Percentiles rank a stretch among this genome's conserved stretches.
phyloP scores from a whole-genome alignment of 805 yeast species.

The Candida chauliodis region DNA sequence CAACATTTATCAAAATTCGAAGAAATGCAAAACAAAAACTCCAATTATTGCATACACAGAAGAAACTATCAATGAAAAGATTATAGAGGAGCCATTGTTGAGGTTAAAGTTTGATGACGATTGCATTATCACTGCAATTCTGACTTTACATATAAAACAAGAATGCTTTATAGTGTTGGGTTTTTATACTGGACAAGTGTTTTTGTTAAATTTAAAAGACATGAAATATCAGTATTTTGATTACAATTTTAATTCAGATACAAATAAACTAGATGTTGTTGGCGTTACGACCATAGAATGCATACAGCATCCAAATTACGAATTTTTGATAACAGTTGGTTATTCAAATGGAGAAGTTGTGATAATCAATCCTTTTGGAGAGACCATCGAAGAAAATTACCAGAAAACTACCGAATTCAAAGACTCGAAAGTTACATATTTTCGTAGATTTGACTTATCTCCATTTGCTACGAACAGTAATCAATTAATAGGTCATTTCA shows the following conservation, averaged over 20 bases:
- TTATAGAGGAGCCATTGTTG: constrained; percentile 44
- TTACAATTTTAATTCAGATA: constrained; percentile 32
- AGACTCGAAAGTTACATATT: constrained; percentile 34
- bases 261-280: constrained; percentile 7
- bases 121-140: constrained; percentile 39
- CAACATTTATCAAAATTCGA: constrained; percentile 21
- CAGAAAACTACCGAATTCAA: constrained; percentile 17
- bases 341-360: constrained; percentile 61
- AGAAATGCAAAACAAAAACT: constrained; percentile 8
- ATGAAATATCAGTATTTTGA: constrained; percentile 41
- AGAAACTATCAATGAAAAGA: constrained; percentile 11
- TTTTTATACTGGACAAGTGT: constrained; percentile 61
- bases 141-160: constrained; percentile 23
- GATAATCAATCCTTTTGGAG: constrained; percentile 38
- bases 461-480: constrained; percentile 14
- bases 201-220: constrained; percentile 55
- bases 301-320: constrained; percentile 31
- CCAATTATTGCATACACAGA: constrained; percentile 4
- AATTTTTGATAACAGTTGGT: constrained; percentile 52
- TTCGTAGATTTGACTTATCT: constrained; percentile 35
- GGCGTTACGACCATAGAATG: constrained; percentile 23
- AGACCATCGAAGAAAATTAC: constrained; percentile 10
- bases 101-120: constrained; percentile 33
- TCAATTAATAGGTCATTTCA: constrained; percentile 52
- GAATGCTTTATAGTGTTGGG: constrained; percentile 56